These are phyloP conservation scores for Epichloe glyceriae DNA, from an alignment of 2,329 filamentous ascomycete genomes.

Conservation along the genomic window DNA sequence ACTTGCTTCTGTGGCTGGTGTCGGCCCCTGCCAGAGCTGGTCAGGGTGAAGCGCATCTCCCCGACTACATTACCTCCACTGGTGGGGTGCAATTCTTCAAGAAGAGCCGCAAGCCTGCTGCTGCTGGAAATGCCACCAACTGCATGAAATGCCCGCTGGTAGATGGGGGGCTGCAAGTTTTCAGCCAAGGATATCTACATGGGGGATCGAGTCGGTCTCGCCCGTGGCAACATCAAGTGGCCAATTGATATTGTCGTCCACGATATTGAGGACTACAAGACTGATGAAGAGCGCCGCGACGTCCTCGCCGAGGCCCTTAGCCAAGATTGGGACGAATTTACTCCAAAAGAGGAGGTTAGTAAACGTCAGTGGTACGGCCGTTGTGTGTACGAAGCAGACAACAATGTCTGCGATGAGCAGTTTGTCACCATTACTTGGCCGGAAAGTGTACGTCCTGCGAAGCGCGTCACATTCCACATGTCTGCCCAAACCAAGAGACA, in stretches of 20 bases:
- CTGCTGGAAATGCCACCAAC: constrained; percentile 69
- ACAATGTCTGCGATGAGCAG: constrained; percentile 89
- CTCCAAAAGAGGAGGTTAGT: constrained; percentile 32
- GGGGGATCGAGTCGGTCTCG: constrained; percentile 48
- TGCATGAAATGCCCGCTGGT: constrained; percentile 60
- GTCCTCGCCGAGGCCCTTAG: constrained; percentile 31
- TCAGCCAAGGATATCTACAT: constrained; percentile 76
- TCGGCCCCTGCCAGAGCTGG: constrained; percentile 50
- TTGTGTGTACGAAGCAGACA: constrained; percentile 91
- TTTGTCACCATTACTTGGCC: constrained; percentile 81
- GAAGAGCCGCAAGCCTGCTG: constrained; percentile 58
- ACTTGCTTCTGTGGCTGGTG: constrained; percentile 82
- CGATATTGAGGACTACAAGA: constrained; percentile 70
- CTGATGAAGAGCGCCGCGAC: constrained; percentile 24
- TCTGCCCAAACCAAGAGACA: constrained; percentile 77
- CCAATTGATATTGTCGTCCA: constrained; percentile 82
- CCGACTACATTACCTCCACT: constrained; percentile 59
- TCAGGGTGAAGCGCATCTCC: constrained; percentile 50
- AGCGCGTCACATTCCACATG: constrained; percentile 89
- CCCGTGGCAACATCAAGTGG: constrained; percentile 58
- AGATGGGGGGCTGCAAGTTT: constrained; percentile 63
- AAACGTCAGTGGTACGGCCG: constrained; percentile 69
- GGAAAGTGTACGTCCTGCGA: constrained; percentile 52
- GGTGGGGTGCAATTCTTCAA: constrained; percentile 72
- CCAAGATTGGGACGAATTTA: constrained; percentile 40